Conservation (phyloP, 441 rosid species). For the Gossypium trilobum region DNA sequence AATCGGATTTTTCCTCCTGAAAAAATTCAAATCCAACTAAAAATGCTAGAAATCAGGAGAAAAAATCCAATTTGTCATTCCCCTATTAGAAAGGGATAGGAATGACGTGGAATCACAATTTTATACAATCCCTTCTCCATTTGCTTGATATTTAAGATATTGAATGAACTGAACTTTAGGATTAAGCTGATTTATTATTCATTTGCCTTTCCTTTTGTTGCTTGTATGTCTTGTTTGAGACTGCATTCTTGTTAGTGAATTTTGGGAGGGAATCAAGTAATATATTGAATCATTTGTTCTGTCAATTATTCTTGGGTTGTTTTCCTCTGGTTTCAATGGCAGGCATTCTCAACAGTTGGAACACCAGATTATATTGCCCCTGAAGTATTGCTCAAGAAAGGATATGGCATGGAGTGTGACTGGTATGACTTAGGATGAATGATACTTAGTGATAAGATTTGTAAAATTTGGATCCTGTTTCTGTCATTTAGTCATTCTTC, state of each 20-base stretch:
- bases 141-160: background rate
- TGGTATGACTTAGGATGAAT: constrained; percentile 44
- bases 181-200: background rate
- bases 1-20: too few relatives aligned
- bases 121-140: background rate
- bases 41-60: too few relatives aligned
- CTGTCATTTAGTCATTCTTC: constrained; percentile 6
- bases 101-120: too few relatives aligned
- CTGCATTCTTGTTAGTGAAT: background rate
- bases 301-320: constrained; percentile 15
- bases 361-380: constrained; percentile 97
- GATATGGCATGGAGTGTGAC: constrained; percentile 92
- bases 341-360: constrained; percentile 96
- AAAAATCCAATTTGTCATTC: too few relatives aligned
- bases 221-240: background rate
- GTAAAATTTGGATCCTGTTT: background rate
- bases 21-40: too few relatives aligned
- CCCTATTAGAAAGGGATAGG: too few relatives aligned
- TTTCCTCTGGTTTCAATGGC: constrained; percentile 20
- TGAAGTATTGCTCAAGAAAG: constrained; percentile 88
- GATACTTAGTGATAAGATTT: constrained; percentile 5
- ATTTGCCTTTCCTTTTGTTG: background rate
- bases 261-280: background rate
- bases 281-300: background rate
- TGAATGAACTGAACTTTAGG: background rate